phyloP scores from a whole-genome alignment of 495 filamentous ascomycete genomes.

The Penicillium maclennaniae region DNA sequence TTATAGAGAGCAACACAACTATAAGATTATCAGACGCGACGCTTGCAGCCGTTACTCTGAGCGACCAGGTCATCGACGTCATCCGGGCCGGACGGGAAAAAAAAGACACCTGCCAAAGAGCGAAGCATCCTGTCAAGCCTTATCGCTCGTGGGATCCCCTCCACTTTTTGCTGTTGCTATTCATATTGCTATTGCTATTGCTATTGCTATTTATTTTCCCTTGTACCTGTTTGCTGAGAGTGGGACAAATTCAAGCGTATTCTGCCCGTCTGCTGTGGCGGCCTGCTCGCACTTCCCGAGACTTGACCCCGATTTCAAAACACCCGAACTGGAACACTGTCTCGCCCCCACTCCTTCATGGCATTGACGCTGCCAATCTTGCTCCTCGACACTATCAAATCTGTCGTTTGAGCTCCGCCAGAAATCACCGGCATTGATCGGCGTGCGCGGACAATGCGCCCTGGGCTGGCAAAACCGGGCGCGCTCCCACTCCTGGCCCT shows the following conservation, averaged over 20 bases:
- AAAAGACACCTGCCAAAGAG: background rate
- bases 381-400: conserved; percentile 2
- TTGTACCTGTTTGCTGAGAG: background rate
- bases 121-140: background rate
- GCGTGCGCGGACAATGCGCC: conserved; percentile 35
- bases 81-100: conserved; percentile 14
- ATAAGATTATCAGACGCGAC: background rate
- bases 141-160: conserved; percentile 8
- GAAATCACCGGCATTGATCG: conserved; percentile 5
- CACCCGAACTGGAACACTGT: conserved; percentile 1
- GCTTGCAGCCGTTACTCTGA: conserved; percentile 6
- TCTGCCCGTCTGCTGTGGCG: background rate
- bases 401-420: conserved; percentile 3
- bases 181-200: background rate
- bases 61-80: conserved; percentile 19
- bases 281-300: background rate
- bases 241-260: background rate
- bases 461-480: conserved; percentile 37
- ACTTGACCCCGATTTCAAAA: conserved; percentile 5
- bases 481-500: conserved; percentile 39
- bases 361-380: conserved; percentile 11
- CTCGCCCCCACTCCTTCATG: conserved; percentile 12
- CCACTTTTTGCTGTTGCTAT: background rate
- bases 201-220: background rate
- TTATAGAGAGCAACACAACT: background rate